phyloP scores from a whole-genome alignment of 129 eudicot species.

The Kitagawia praeruptora region DNA sequence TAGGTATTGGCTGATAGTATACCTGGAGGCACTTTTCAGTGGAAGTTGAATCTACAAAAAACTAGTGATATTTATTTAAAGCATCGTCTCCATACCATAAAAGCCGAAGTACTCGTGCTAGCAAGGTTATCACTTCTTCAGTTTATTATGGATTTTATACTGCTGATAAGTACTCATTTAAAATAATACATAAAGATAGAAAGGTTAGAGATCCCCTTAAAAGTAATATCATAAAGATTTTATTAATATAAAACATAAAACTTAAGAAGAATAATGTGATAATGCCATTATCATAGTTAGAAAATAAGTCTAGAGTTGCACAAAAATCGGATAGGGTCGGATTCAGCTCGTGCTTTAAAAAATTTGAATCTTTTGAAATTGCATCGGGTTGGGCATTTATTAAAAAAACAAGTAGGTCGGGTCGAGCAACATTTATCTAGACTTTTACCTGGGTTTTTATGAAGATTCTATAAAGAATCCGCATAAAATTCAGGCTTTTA shows the following conservation, averaged over 20 bases:
- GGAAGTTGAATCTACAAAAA: slow-evolving; percentile 47
- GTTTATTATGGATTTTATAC: neutral
- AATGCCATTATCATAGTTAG: too few species aligned
- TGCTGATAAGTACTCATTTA: neutral
- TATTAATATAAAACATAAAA: neutral
- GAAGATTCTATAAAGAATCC: too few species aligned
- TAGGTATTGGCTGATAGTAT: slow-evolving; percentile 35
- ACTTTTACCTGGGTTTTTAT: too few species aligned
- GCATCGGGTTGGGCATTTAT: too few species aligned
- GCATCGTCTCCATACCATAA: slow-evolving; percentile 49
- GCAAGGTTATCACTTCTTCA: slow-evolving; percentile 32
- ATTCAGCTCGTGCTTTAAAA: too few species aligned
- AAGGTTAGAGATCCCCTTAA: neutral
- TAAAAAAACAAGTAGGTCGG: too few species aligned
- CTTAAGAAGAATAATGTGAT: neutral
- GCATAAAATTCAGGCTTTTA: too few species aligned
- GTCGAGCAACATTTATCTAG: too few species aligned
- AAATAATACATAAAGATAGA: neutral
- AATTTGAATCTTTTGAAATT: too few species aligned
- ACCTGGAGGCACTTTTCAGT: slow-evolving; percentile 31
- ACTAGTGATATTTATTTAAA: slow-evolving; percentile 41
- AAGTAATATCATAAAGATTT: neutral
- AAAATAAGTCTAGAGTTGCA: too few species aligned
- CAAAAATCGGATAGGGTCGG: too few species aligned
- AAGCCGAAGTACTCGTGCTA: slow-evolving; percentile 42